These are phyloP conservation scores for Filobasidium uniguttulatum DNA, from an alignment of 1,284 basidiomycete species.

Conservation along the genomic window DNA sequence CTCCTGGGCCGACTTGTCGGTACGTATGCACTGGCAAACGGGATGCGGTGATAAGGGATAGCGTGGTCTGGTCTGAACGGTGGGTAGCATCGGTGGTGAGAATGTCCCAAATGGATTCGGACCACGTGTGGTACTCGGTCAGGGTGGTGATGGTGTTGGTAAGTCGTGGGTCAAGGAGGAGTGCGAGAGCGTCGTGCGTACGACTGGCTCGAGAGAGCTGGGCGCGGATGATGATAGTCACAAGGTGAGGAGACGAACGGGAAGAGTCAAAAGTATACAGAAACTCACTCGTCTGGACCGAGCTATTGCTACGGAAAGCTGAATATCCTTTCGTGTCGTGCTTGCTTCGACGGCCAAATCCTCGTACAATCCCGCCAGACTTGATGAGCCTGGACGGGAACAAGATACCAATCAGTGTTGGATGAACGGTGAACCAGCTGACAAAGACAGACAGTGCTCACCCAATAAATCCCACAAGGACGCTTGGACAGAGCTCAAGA, in stretches of 20 bases:
- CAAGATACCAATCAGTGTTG: not conserved
- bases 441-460: no score
- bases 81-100: conserved; percentile 19
- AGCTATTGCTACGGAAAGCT: conserved; percentile 19
- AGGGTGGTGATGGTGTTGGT: conserved; percentile 20
- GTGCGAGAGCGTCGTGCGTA: conserved; percentile 22
- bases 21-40: conserved; percentile 12
- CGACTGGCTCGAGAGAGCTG: conserved; percentile 19
- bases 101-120: conserved; percentile 23
- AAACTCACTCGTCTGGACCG: conserved; percentile 22
- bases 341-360: conserved; percentile 19
- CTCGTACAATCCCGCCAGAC: conserved; percentile 26
- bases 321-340: conserved; percentile 13
- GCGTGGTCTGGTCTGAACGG: conserved; percentile 13
- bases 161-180: conserved; percentile 19
- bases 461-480: conserved; percentile 14
- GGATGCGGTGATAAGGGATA: conserved; percentile 14
- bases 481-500: conserved; percentile 8
- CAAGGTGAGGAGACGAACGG: not conserved
- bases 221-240: no score
- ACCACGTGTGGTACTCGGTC: conserved; percentile 25
- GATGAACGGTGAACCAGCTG: not conserved
- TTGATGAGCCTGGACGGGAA: conserved; percentile 19
- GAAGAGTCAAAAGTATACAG: no score
- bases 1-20: conserved; percentile 19